Conservation (phyloP, 2,329 filamentous ascomycete species). For the Fusarium sp. region DNA sequence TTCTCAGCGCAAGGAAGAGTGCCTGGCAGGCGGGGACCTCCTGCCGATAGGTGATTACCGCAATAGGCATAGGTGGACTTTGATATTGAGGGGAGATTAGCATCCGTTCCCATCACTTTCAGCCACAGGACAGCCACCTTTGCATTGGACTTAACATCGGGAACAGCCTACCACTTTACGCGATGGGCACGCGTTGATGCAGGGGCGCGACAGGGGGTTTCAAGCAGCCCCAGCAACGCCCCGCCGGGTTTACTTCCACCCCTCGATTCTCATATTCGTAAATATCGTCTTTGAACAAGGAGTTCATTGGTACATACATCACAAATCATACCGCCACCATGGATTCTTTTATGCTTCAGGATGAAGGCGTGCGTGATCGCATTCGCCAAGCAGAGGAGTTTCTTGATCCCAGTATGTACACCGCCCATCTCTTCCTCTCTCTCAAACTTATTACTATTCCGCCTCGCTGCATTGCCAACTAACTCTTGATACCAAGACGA, state of each 20-base stretch:
- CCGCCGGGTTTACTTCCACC: conserved; percentile 29
- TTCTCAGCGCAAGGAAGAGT: background rate
- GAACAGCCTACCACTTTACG: conserved; percentile 42
- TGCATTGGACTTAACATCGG: background rate
- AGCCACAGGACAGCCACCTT: conserved; percentile 22
- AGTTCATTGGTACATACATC: conserved; percentile 18
- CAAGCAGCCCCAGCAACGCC: conserved; percentile 30
- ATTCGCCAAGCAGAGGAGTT: conserved; percentile 92
- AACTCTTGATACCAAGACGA: conserved; percentile 54
- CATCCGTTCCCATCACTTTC: background rate
- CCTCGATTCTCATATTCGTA: conserved; percentile 30
- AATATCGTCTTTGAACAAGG: conserved; percentile 15
- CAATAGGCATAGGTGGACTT: conserved; percentile 12
- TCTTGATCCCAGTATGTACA: conserved; percentile 83
- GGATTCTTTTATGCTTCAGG: conserved; percentile 80
- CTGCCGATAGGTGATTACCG: conserved; percentile 27
- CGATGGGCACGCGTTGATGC: conserved; percentile 39
- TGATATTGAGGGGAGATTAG: background rate
- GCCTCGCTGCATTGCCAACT: conserved; percentile 1
- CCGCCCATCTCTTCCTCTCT: background rate
- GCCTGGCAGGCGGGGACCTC: conserved; percentile 4
- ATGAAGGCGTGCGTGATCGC: conserved; percentile 85
- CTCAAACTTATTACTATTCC: background rate
- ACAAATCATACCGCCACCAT: conserved; percentile 57
- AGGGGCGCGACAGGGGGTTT: conserved; percentile 34